These are phyloP conservation scores for Mucor piriformis DNA, from an alignment of 371 early-diverging fungal genomes.

Conservation along the genomic window DNA sequence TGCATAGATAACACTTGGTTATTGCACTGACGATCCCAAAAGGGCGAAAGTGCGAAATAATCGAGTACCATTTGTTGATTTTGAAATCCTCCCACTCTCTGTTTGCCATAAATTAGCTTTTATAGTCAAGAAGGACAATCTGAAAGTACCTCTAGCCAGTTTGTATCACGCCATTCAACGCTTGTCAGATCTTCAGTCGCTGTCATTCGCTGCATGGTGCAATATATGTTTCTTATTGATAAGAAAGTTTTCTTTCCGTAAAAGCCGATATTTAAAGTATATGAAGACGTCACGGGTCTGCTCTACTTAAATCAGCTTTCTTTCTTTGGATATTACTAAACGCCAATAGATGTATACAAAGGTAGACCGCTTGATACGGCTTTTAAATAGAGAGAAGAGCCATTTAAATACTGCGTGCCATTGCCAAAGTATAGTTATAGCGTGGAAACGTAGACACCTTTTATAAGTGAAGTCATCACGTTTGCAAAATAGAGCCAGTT, in stretches of 20 bases:
- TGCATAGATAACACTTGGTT: constrained; percentile 98
- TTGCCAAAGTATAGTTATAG: too few relatives aligned
- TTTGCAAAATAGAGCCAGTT: too few relatives aligned
- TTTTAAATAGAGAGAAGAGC: too few relatives aligned
- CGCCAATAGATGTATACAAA: too few relatives aligned
- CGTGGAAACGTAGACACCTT: too few relatives aligned
- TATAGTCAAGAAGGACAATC: neutral
- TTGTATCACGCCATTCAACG: constrained; percentile 55
- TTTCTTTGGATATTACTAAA: too few relatives aligned
- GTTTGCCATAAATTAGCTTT: neutral
- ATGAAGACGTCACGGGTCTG: neutral
- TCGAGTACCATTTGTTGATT: constrained; percentile 87
- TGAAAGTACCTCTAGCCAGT: constrained; percentile 48
- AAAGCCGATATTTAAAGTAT: too few relatives aligned
- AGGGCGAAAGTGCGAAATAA: constrained; percentile 94
- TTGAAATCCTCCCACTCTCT: constrained; percentile 71
- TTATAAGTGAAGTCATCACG: too few relatives aligned
- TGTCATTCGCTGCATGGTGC: constrained; percentile 28
- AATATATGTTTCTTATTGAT: neutral
- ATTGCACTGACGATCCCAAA: constrained; percentile 95
- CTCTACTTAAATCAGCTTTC: neutral
- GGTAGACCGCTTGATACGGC: too few relatives aligned
- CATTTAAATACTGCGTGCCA: too few relatives aligned
- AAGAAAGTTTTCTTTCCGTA: too few relatives aligned
- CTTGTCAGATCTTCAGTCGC: constrained; percentile 50